phyloP scores from a whole-genome alignment of 2,329 filamentous ascomycete species.

The Rutstroemia sp. region DNA sequence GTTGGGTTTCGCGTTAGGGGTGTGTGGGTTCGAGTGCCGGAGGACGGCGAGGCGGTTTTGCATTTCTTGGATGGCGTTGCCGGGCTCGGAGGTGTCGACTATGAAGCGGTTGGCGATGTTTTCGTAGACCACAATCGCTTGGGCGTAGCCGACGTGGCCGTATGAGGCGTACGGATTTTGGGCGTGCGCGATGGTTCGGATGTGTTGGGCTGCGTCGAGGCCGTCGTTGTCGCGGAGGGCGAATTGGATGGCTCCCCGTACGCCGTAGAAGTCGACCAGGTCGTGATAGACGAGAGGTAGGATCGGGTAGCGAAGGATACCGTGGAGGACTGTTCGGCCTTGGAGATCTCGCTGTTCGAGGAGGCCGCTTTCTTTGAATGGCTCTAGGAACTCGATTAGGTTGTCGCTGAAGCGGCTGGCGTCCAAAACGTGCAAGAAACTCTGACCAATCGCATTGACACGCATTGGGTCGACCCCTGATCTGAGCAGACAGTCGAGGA shows the following conservation, averaged over 20 bases:
- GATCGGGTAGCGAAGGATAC: slow-evolving; percentile 5
- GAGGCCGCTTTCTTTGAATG: slow-evolving; percentile 3
- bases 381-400: slow-evolving; percentile 2
- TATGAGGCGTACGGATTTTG: slow-evolving; percentile 7
- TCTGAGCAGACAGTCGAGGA: slow-evolving; percentile 3
- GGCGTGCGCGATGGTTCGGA: not conserved
- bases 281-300: slow-evolving; percentile 2
- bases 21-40: not conserved
- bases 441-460: not conserved
- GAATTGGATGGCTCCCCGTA: not conserved
- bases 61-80: not conserved
- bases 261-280: slow-evolving; percentile 1
- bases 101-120: slow-evolving; percentile 7
- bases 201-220: slow-evolving; percentile 5
- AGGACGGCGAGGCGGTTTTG: not conserved
- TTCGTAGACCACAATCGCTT: slow-evolving; percentile 2
- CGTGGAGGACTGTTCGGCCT: slow-evolving; percentile 4
- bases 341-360: slow-evolving; percentile 8
- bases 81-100: not conserved
- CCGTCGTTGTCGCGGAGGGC: slow-evolving; percentile 7
- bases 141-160: slow-evolving; percentile 1
- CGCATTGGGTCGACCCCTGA: not conserved
- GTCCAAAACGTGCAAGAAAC: slow-evolving; percentile 9
- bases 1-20: not conserved
- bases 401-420: slow-evolving; percentile 6